phyloP scores from a whole-genome alignment of 306 rosid genomes.

The Corylus americana region DNA sequence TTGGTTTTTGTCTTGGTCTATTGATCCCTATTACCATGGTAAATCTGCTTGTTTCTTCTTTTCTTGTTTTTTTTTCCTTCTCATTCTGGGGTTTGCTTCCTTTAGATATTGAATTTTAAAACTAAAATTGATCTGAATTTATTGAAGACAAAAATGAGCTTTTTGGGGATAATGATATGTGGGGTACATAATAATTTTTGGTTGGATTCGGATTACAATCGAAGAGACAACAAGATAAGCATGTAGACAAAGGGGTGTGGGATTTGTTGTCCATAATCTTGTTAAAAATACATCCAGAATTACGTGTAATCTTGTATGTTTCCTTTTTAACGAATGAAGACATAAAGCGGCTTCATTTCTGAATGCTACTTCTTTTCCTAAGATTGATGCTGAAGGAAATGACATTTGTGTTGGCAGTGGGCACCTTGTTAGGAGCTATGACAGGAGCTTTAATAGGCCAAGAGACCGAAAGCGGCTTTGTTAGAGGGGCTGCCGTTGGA shows the following conservation, averaged over 20 bases:
- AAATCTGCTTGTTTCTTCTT: not conserved
- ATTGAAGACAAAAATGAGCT: slow-evolving; percentile 18
- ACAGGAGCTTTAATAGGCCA: slow-evolving; percentile 99
- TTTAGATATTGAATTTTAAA: not conserved
- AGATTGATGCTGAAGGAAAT: slow-evolving; percentile 20
- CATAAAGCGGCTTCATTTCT: slow-evolving; percentile 2
- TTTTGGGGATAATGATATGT: slow-evolving; percentile 16
- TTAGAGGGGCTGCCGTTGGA: slow-evolving; percentile 98
- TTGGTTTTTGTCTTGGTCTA: not conserved
- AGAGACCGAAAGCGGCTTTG: slow-evolving; percentile 98
- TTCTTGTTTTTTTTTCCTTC: not conserved
- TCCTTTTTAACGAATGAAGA: not conserved
- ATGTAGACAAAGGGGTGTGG: slow-evolving; percentile 5
- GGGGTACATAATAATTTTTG: slow-evolving; percentile 30
- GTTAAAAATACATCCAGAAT: not conserved
- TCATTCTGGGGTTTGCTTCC: not conserved
- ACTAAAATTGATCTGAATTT: not conserved
- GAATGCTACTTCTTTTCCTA: slow-evolving; percentile 10
- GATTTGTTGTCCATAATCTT: slow-evolving; percentile 4
- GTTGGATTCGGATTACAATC: slow-evolving; percentile 24
- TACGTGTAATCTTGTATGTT: slow-evolving; percentile 2
- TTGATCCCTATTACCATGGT: not conserved
- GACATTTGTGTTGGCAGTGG: slow-evolving; percentile 62
- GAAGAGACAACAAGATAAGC: not conserved
- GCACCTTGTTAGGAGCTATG: slow-evolving; percentile 90